These are phyloP conservation scores for Phytopythium chamaehyphon DNA, from an alignment of 352 stramenopile species.

Conservation along the genomic window DNA sequence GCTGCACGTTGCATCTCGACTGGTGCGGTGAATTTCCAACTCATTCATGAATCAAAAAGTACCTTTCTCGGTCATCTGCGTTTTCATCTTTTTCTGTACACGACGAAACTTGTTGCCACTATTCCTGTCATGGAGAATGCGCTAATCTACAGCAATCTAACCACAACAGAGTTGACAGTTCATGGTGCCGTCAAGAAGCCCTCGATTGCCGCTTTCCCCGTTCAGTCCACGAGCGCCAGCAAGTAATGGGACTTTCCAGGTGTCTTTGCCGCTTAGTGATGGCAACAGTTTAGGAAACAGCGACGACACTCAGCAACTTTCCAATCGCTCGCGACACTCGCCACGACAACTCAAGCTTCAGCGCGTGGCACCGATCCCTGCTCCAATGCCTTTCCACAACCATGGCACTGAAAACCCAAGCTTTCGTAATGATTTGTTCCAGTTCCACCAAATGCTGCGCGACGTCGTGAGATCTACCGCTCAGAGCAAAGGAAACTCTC, in stretches of 20 bases:
- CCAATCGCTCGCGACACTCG: constrained; percentile 16
- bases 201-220: background rate
- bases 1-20: background rate
- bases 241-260: background rate
- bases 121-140: too few species aligned
- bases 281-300: background rate
- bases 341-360: constrained; percentile 31
- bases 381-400: constrained; percentile 21
- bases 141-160: too few species aligned
- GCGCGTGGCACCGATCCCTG: constrained; percentile 17
- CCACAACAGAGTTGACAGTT: too few species aligned
- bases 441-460: constrained; percentile 60
- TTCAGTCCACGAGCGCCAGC: constrained; percentile 1
- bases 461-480: constrained; percentile 27
- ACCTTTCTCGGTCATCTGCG: too few species aligned
- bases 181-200: constrained; percentile 1
- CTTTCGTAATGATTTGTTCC: constrained; percentile 62
- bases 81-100: too few species aligned
- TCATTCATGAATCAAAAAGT: too few species aligned
- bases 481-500: constrained; percentile 5
- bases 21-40: too few species aligned
- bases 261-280: background rate
- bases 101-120: too few species aligned
- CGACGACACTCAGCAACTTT: background rate
- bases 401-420: constrained; percentile 26